Evolutionary conservation across 495 filamentous ascomycete species (phyloP), one percentile per base, ranked within the genome.

Genomic region (Xylaria palmicola): DNA sequence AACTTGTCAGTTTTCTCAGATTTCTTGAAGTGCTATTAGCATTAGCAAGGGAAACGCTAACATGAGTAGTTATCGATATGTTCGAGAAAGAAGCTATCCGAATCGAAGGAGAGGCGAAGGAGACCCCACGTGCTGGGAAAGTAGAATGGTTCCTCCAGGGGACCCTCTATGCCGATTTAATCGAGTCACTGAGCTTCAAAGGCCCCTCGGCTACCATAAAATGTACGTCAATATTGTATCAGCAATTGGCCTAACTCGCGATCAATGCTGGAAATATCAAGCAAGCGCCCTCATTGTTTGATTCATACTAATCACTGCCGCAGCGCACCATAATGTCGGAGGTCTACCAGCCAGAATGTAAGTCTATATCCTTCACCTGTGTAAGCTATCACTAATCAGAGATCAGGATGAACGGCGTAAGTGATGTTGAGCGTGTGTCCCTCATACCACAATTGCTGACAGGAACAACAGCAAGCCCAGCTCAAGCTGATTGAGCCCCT

Each of bases 91-190:
- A 90, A 60, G 92, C 91, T 3, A 82, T 86, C 62, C 82, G 87
- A 70, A 91, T 97, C 32, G 88, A 90, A 67, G 81, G 77, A 54
- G 84, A 79, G 54, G 87, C 89, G 4, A 83, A 80, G 40, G 78
- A 83, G 65, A 82, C 86, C 8, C 72, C 78, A 3, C 78, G 78
- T 34, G 85, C 83, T 9, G 90, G 88, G 6, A 82, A 88, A 57
- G 88, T 96, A 20, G 84, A 92, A 65, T 96, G 84, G 63, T 86
- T 96, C 62, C 77, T 96, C 10, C 92, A 95, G 77, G 92, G 92
- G 34, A 96, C 91, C 0, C 78, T 92, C 13, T 93, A 91, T 71
- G 87, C 83, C 20, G 89, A 92, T 72, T 88, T 92, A 49, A 93
- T 94, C 65, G 90, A 92, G 69, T 86, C 81, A 64, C 85, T 93